Evolutionary conservation across 495 filamentous ascomycete species (phyloP).

Genomic region (Mytilinidion resinicola): DNA sequence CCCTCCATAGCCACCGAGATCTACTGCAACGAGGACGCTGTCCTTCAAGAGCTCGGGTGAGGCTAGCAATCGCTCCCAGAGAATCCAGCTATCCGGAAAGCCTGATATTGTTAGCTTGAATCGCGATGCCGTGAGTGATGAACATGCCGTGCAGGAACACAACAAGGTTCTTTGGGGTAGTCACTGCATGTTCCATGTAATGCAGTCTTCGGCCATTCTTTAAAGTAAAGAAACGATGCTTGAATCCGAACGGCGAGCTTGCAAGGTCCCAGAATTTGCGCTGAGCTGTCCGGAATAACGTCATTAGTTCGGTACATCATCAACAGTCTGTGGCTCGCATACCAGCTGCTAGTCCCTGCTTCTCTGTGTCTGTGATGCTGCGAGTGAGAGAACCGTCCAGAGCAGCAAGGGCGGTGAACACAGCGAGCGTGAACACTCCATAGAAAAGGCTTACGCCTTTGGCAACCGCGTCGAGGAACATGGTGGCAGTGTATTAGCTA

Average conservation of each 20-base stretch:
- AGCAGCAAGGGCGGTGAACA: background rate
- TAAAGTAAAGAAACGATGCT: slow-evolving; percentile 45
- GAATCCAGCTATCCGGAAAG: slow-evolving; percentile 52
- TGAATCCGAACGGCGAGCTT: slow-evolving; percentile 37
- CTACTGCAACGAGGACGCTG: slow-evolving; percentile 45
- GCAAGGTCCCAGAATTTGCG: slow-evolving; percentile 44
- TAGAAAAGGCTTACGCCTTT: slow-evolving; percentile 13
- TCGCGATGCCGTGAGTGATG: background rate
- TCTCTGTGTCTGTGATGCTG: slow-evolving; percentile 12
- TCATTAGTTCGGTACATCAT: background rate
- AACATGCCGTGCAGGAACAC: slow-evolving; percentile 48
- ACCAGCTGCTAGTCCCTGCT: slow-evolving; percentile 17
- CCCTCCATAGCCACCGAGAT: slow-evolving; percentile 53
- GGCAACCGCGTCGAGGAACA: slow-evolving; percentile 3
- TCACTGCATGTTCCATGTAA: slow-evolving; percentile 37
- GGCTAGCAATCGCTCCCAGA: slow-evolving; percentile 44
- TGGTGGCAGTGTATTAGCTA: background rate
- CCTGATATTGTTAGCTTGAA: slow-evolving; percentile 19
- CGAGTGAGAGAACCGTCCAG: slow-evolving; percentile 12
- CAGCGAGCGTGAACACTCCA: slow-evolving; percentile 13
- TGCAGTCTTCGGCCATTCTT: slow-evolving; percentile 47
- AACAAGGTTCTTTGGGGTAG: slow-evolving; percentile 38
- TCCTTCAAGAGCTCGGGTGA: slow-evolving; percentile 33
- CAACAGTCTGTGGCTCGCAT: slow-evolving; percentile 6
- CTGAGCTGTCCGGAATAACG: slow-evolving; percentile 12